Percentiles rank a stretch among this genome's conserved stretches.
phyloP scores from a whole-genome alignment of 768 basidiomycete genomes.

The Serendipita sp. region DNA sequence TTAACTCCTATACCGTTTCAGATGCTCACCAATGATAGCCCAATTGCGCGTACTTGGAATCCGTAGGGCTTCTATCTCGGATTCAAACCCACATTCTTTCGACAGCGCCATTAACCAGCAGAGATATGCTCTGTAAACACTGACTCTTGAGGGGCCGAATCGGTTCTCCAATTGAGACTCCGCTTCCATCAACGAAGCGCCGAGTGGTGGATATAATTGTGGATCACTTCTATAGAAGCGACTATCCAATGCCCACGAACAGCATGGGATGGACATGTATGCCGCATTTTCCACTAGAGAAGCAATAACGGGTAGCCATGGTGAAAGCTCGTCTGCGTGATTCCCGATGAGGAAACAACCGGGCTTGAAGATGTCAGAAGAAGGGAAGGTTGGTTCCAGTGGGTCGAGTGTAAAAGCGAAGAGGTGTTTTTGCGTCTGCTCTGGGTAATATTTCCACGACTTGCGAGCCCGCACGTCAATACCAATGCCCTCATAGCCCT shows the following conservation, averaged over 20 bases:
- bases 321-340: slow-evolving; percentile 92
- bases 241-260: slow-evolving; percentile 65
- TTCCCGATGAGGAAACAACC: slow-evolving; percentile 78
- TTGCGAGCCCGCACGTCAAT: slow-evolving; percentile 72
- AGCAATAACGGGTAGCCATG: slow-evolving; percentile 79
- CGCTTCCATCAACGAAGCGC: slow-evolving; percentile 28
- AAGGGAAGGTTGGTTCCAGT: slow-evolving; percentile 16
- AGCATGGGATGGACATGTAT: slow-evolving; percentile 80
- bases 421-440: slow-evolving; percentile 40
- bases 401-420: slow-evolving; percentile 63
- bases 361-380: slow-evolving; percentile 19
- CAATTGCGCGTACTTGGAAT: slow-evolving; percentile 92
- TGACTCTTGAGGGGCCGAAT: slow-evolving; percentile 22
- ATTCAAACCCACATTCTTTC: slow-evolving; percentile 62
- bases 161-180: slow-evolving; percentile 41
- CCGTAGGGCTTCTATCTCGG: slow-evolving; percentile 72
- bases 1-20: background rate
- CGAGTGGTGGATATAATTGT: slow-evolving; percentile 17
- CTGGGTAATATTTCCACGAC: slow-evolving; percentile 72
- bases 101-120: slow-evolving; percentile 72
- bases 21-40: slow-evolving; percentile 64
- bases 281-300: slow-evolving; percentile 44
- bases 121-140: slow-evolving; percentile 68
- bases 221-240: slow-evolving; percentile 39
- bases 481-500: slow-evolving; percentile 74